Evolutionary conservation across 345 rosid genomes (phyloP).

Genomic region (Gossypioides kirkii): DNA sequence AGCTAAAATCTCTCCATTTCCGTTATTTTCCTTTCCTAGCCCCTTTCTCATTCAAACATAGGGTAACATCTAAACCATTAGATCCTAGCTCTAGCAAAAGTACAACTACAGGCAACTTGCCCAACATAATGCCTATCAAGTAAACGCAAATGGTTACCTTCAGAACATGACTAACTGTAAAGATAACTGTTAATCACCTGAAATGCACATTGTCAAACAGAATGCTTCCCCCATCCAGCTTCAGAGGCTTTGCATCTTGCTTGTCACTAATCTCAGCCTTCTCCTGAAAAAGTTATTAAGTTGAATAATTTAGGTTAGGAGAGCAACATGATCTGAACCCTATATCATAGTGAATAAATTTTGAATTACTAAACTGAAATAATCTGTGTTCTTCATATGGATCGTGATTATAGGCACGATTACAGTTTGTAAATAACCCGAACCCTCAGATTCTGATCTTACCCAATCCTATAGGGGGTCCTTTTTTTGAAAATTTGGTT

Average conservation of each 20-base stretch:
- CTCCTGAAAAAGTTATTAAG: conserved; percentile 49
- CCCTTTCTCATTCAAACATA: neutral
- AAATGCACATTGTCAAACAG: conserved; percentile 82
- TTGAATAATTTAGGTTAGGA: conserved; percentile 10
- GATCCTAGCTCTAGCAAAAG: neutral
- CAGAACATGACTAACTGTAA: neutral
- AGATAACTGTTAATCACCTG: conserved; percentile 43
- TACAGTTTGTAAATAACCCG: neutral
- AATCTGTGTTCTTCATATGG: neutral
- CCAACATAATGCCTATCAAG: neutral
- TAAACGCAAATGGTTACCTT: neutral
- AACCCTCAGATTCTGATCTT: neutral
- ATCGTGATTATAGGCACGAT: neutral
- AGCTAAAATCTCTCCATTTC: neutral
- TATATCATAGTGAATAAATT: neutral
- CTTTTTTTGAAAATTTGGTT: neutral
- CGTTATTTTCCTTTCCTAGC: neutral
- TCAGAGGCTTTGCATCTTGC: conserved; percentile 61
- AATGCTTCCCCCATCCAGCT: conserved; percentile 74
- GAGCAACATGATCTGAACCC: neutral
- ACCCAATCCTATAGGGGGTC: neutral
- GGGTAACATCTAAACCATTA: neutral
- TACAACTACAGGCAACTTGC: neutral
- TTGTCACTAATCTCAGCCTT: conserved; percentile 72
- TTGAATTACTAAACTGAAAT: neutral